Evolutionary conservation across 768 basidiomycete genomes (phyloP).

Genomic region (Mrakia hoshinonis): DNA sequence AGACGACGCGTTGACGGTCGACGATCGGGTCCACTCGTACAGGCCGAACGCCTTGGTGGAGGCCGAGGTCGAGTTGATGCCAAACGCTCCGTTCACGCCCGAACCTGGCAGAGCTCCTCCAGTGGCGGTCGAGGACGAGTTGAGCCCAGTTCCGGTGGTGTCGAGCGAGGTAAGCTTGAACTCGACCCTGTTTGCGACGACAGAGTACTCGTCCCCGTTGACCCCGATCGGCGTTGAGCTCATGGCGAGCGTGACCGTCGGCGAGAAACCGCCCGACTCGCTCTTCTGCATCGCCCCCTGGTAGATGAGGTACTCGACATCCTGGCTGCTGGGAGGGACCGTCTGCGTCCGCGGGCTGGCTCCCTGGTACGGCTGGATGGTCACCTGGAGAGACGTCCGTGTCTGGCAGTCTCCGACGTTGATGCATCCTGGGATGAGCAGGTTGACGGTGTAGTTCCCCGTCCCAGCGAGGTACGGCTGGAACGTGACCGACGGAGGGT

Average conservation of each 20-base stretch:
- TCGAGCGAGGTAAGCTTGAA: conserved; percentile 55
- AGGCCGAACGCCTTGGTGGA: conserved; percentile 58
- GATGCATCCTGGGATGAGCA: conserved; percentile 79
- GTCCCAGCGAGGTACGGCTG: conserved; percentile 83
- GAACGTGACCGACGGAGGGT: conserved; percentile 81
- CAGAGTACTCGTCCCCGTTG: conserved; percentile 58
- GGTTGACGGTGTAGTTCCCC: conserved; percentile 72
- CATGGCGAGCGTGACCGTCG: conserved; percentile 66
- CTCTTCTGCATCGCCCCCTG: conserved; percentile 73
- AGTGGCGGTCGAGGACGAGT: conserved; percentile 29
- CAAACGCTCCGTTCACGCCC: conserved; percentile 40
- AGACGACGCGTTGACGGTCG: conserved; percentile 52
- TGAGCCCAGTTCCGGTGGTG: conserved; percentile 29
- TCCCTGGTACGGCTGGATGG: conserved; percentile 60
- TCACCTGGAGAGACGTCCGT: conserved; percentile 55
- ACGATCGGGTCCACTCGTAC: conserved; percentile 65
- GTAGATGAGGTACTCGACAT: conserved; percentile 49
- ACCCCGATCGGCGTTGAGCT: conserved; percentile 57
- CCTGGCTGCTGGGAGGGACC: conserved; percentile 55
- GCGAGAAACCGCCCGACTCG: conserved; percentile 55
- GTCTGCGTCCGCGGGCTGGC: conserved; percentile 55
- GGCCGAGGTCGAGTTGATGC: conserved; percentile 32
- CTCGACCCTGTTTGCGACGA: conserved; percentile 82
- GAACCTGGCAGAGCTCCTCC: conserved; percentile 28
- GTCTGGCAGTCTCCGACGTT: conserved; percentile 66